Evolutionary conservation across 1,284 basidiomycete genomes (phyloP).

Genomic region (Leucoagaricus sp.): DNA sequence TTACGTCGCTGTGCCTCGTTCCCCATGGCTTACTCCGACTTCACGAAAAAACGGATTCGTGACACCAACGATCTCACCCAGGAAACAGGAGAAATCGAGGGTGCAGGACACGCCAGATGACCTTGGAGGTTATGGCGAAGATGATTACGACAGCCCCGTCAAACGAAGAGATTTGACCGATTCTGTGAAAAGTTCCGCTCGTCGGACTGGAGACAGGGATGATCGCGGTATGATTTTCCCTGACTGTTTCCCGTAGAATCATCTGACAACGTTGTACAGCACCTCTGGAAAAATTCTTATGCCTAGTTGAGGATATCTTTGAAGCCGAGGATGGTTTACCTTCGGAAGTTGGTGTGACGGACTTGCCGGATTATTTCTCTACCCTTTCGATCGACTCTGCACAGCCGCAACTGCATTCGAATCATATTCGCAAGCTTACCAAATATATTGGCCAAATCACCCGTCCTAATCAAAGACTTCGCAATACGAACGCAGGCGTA

Average conservation of each 20-base stretch:
- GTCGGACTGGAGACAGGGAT: conserved; percentile 73
- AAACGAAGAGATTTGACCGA: conserved; percentile 28
- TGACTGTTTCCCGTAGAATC: not conserved
- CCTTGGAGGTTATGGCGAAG: conserved; percentile 61
- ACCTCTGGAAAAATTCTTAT: conserved; percentile 72
- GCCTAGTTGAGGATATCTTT: conserved; percentile 79
- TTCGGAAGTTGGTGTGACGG: conserved; percentile 55
- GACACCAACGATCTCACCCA: conserved; percentile 29
- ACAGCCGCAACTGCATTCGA: conserved; percentile 59
- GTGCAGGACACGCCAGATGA: conserved; percentile 47
- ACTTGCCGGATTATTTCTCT: conserved; percentile 74
- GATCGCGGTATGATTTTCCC: conserved; percentile 56
- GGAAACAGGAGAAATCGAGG: conserved; percentile 28
- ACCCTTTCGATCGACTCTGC: conserved; percentile 55
- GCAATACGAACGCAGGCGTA: conserved; percentile 42
- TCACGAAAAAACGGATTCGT: conserved; percentile 30
- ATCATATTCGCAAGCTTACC: conserved; percentile 67
- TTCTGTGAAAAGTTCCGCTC: conserved; percentile 47
- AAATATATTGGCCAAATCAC: conserved; percentile 66
- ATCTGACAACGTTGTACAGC: conserved; percentile 38
- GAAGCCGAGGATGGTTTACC: conserved; percentile 85
- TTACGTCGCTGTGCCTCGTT: conserved; percentile 62
- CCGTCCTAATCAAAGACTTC: conserved; percentile 62
- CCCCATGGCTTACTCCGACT: conserved; percentile 49
- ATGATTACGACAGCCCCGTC: conserved; percentile 37